Percentiles rank a stretch among this genome's conserved stretches.
phyloP scores from a whole-genome alignment of 31 red algal species.

The Endocladia muricata region DNA sequence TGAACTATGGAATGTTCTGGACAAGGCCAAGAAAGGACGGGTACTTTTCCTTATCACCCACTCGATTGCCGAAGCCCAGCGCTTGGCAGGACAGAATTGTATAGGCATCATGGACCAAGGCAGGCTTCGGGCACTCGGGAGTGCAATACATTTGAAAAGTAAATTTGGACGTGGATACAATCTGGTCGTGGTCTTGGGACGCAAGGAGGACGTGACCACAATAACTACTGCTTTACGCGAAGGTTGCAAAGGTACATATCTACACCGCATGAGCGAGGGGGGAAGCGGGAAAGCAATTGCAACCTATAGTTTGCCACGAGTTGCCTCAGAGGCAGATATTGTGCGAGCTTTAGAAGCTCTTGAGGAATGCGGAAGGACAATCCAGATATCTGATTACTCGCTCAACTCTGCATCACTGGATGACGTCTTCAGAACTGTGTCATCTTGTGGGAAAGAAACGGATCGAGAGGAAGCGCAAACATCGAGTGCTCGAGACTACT shows the following conservation, averaged over 20 bases:
- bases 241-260: conserved; percentile 16
- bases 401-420: conserved; percentile 61
- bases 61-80: conserved; percentile 93
- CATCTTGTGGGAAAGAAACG: conserved; percentile 56
- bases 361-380: conserved; percentile 28
- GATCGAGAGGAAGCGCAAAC: conserved; percentile 32
- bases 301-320: conserved; percentile 41
- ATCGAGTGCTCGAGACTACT: no score
- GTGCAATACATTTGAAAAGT: conserved; percentile 82
- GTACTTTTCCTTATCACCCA: conserved; percentile 91
- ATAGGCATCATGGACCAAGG: conserved; percentile 96
- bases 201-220: background rate
- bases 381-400: conserved; percentile 45
- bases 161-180: conserved; percentile 92
- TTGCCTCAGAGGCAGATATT: conserved; percentile 34
- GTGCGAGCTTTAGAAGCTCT: conserved; percentile 31
- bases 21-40: conserved; percentile 81
- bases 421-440: conserved; percentile 71
- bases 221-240: conserved; percentile 18
- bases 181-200: conserved; percentile 40
- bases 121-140: conserved; percentile 78
- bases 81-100: conserved; percentile 65
- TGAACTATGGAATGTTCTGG: conserved; percentile 81
- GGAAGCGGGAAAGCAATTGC: conserved; percentile 29
- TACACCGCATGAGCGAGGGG: background rate